Conservation (phyloP, 176 grass and related monocot species). For the Avena eriantha region DNA sequence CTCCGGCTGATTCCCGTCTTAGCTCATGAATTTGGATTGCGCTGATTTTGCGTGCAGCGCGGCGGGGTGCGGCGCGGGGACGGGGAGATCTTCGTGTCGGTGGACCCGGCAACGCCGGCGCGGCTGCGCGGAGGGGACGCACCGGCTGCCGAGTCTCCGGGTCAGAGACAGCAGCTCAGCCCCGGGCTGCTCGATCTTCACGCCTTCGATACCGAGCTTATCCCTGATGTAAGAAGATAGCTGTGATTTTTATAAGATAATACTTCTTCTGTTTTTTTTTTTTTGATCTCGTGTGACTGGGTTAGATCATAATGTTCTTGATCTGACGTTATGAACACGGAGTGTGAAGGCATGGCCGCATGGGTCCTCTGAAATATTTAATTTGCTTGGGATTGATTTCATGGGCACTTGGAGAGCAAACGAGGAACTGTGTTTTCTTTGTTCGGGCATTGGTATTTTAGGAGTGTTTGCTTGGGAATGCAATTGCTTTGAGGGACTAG, state of each 20-base stretch:
- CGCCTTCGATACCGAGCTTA: slow-evolving; percentile 88
- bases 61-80: slow-evolving; percentile 63
- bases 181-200: slow-evolving; percentile 96
- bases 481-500: slow-evolving; percentile 8
- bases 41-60: slow-evolving; percentile 36
- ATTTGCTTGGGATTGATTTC: slow-evolving; percentile 33
- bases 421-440: not conserved
- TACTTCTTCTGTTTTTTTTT: slow-evolving; percentile 30
- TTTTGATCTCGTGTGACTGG: slow-evolving; percentile 15
- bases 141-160: slow-evolving; percentile 49
- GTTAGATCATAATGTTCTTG: slow-evolving; percentile 32
- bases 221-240: slow-evolving; percentile 71
- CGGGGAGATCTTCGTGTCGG: slow-evolving; percentile 77
- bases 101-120: slow-evolving; percentile 71
- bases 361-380: not conserved
- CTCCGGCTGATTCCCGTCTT: not conserved
- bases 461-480: not conserved
- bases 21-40: slow-evolving; percentile 33
- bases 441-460: slow-evolving; percentile 13
- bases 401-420: slow-evolving; percentile 7
- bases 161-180: slow-evolving; percentile 71
- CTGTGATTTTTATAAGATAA: slow-evolving; percentile 21
- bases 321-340: slow-evolving; percentile 25
- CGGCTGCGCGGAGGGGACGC: slow-evolving; percentile 54
- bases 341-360: not conserved